Evolutionary conservation across 1,284 basidiomycete species (phyloP), one percentile per base, ranked within the genome.

Genomic region (Takashimella tepidaria): DNA sequence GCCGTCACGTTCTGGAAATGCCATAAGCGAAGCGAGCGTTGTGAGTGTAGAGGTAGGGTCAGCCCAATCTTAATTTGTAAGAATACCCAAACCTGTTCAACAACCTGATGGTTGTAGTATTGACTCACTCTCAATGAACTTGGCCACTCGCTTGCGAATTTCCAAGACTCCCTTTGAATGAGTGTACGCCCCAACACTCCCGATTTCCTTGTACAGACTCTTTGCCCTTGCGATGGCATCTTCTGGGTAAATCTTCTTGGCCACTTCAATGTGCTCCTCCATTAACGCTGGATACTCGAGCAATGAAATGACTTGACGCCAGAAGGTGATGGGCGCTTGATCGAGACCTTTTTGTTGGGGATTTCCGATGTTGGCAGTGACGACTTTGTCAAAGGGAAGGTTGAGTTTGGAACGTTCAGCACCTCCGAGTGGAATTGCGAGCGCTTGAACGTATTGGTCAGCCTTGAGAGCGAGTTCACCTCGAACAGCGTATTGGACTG

Each of bases 321-420:
- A 84, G 76, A 91, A 98, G 6, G 95, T 97, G 58, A 98, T 83
- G 1, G 93, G 91, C 21, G 86, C 84, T 75, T 98, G 96, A 73
- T 97, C 86, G 44, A 98, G 81, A 1, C 89, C 91, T 69, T 87
- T 87, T 76, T 97, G 95, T 77, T 98, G 95, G 0, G 95, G 95
- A 73, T 98, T 98, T 8, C 95, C 95, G 56, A 98, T 98, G 78
- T 98, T 98, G 61, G 92, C 91, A 22, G 85, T 89, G 71, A 98
- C 92, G 74, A 98, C 82, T 64, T 85, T 84, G 69, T 85, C 82
- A 73, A 98, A 98, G 21, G 92, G 90, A 19, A 98, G 81, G 20
- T 67, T 49, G 31, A 37, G 10, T 5, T 69, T 58, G 37, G 23
- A 11, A 0, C 45, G 19, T 21, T 78, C 78, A 55, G 83, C 77